phyloP scores from a whole-genome alignment of 495 filamentous ascomycete genomes.

The Aspergillus mulundensis region DNA sequence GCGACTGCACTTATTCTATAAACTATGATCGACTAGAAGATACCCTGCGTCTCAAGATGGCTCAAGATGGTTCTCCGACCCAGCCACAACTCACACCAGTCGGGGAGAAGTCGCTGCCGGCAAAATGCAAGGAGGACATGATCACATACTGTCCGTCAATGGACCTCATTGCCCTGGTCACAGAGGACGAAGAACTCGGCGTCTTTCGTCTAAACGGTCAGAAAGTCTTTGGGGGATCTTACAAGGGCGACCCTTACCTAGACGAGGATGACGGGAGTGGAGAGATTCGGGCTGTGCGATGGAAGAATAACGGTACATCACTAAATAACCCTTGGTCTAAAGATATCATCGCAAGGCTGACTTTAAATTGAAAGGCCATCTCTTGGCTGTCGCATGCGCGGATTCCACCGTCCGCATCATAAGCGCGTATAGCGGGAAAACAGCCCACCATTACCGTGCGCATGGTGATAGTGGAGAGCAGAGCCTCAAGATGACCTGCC shows the following conservation, averaged over 20 bases:
- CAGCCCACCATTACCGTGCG: conserved; percentile 61
- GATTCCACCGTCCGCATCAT: conserved; percentile 67
- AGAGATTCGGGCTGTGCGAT: conserved; percentile 55
- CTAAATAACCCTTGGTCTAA: neutral
- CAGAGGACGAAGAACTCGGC: conserved; percentile 56
- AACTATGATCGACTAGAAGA: conserved; percentile 16
- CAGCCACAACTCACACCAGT: conserved; percentile 40
- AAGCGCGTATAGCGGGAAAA: conserved; percentile 71
- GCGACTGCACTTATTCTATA: neutral
- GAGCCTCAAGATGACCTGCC: conserved; percentile 49
- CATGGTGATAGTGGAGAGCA: conserved; percentile 25
- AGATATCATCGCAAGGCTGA: neutral
- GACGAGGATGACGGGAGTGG: conserved; percentile 48
- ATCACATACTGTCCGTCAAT: conserved; percentile 76
- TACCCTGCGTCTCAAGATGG: conserved; percentile 17
- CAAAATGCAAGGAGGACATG: conserved; percentile 51
- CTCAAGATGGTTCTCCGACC: conserved; percentile 21
- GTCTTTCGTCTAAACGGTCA: conserved; percentile 68
- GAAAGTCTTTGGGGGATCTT: conserved; percentile 57
- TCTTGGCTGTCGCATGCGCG: conserved; percentile 73
- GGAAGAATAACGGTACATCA: conserved; percentile 74
- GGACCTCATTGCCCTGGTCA: conserved; percentile 73
- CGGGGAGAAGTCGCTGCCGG: conserved; percentile 53
- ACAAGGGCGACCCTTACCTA: conserved; percentile 43
- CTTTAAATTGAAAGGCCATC: conserved; percentile 47